phyloP scores from a whole-genome alignment of 345 rosid genomes.

The Erysimum cheiranthoides region DNA sequence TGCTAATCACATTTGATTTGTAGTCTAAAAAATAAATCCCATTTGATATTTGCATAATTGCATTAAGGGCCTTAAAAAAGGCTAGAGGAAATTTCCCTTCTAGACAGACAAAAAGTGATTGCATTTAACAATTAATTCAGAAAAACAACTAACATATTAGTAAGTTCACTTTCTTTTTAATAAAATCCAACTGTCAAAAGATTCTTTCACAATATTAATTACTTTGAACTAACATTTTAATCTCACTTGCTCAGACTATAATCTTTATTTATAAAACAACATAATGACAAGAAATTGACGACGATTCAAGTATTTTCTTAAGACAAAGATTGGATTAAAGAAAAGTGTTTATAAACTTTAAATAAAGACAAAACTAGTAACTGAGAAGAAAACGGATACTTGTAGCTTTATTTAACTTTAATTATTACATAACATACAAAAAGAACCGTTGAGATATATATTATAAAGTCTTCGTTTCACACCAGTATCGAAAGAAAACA shows the following conservation, averaged over 20 bases:
- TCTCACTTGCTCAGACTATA: too few relatives aligned
- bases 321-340: not conserved
- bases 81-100: too few relatives aligned
- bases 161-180: not conserved
- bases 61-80: too few relatives aligned
- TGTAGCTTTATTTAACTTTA: conserved; percentile 37
- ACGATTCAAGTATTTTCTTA: not conserved
- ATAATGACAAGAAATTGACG: not conserved
- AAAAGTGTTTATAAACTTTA: conserved; percentile 1
- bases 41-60: too few relatives aligned
- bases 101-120: too few relatives aligned
- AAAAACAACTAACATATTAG: not conserved
- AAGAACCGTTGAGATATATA: conserved; percentile 25
- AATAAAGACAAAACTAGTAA: conserved; percentile 8
- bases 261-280: not conserved
- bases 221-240: too few relatives aligned
- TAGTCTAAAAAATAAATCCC: too few relatives aligned
- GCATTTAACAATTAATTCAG: not conserved
- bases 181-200: not conserved
- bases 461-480: conserved; percentile 40
- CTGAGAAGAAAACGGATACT: conserved; percentile 39
- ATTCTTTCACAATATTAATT: not conserved
- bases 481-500: conserved; percentile 33
- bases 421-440: not conserved
- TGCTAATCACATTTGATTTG: not conserved